phyloP scores from a whole-genome alignment of 169 alveolate genomes.

The Cryptosporidium xiaoi region DNA sequence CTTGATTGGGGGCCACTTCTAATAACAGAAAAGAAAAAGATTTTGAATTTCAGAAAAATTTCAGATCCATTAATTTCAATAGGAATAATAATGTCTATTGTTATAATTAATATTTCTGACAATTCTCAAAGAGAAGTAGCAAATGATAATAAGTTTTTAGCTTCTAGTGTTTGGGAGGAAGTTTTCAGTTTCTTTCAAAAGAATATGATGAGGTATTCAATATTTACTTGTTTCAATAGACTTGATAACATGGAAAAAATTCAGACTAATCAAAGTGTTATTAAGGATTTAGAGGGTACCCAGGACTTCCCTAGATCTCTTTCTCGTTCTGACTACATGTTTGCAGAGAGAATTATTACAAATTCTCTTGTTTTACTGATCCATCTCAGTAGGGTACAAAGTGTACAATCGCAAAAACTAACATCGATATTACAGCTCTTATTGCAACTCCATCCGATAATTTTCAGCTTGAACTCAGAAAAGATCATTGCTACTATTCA shows the following conservation, averaged over 20 bases:
- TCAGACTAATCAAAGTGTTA: constrained; percentile 1
- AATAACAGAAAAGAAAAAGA: constrained; percentile 18
- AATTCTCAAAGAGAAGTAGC: not conserved
- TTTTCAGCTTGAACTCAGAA: constrained; percentile 63
- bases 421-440: constrained; percentile 16
- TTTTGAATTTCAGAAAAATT: constrained; percentile 34
- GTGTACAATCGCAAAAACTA: not conserved
- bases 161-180: not conserved
- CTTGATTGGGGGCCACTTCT: constrained; percentile 66
- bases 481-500: constrained; percentile 47
- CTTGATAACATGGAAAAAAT: not conserved
- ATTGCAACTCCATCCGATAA: constrained; percentile 58
- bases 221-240: constrained; percentile 1
- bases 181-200: constrained; percentile 3
- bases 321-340: constrained; percentile 60
- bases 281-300: constrained; percentile 5
- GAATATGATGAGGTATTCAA: constrained; percentile 66
- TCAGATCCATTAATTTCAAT: constrained; percentile 53
- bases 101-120: not conserved
- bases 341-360: constrained; percentile 57
- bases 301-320: constrained; percentile 57
- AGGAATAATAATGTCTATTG: constrained; percentile 36
- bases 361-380: constrained; percentile 31
- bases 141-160: not conserved
- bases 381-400: not conserved